A percentile compares a stretch with the other conserved stretches of the same genome.
Conservation (phyloP, 2,329 filamentous ascomycete genomes). For the Botrytis elliptica region DNA sequence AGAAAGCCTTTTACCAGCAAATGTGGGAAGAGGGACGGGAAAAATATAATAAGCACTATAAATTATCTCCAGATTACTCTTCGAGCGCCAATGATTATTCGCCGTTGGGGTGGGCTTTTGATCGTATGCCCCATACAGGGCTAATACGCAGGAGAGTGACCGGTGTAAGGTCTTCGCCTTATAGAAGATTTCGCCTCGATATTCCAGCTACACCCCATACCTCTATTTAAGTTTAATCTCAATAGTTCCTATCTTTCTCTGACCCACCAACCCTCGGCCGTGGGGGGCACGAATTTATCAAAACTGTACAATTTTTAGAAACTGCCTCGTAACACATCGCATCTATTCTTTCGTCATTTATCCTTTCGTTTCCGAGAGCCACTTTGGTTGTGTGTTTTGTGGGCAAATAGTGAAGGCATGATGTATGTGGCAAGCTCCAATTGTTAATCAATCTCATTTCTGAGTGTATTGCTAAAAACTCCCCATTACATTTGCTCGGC, state of each 20-base stretch:
- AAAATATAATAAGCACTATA: not conserved
- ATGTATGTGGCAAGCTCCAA: too few species aligned
- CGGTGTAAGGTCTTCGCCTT: not conserved
- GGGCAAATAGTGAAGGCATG: not conserved
- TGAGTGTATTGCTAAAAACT: not conserved
- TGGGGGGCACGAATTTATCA: not conserved
- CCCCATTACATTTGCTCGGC: not conserved
- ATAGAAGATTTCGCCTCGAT: not conserved
- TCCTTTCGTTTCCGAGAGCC: not conserved
- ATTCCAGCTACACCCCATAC: not conserved
- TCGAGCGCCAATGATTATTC: not conserved
- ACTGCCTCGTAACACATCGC: too few species aligned
- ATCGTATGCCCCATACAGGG: not conserved
- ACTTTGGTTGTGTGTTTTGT: not conserved
- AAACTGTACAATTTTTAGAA: not conserved
- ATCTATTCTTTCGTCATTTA: not conserved
- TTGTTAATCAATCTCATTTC: not conserved
- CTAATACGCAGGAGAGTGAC: not conserved
- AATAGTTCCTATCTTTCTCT: not conserved
- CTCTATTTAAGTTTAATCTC: not conserved
- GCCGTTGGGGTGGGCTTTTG: not conserved
- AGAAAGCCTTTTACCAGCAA: not conserved
- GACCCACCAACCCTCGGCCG: too few species aligned
- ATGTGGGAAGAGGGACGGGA: not conserved
- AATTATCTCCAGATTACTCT: accelerated